phyloP scores from a whole-genome alignment of 768 basidiomycete genomes.

The Leccinum subgranulosum region DNA sequence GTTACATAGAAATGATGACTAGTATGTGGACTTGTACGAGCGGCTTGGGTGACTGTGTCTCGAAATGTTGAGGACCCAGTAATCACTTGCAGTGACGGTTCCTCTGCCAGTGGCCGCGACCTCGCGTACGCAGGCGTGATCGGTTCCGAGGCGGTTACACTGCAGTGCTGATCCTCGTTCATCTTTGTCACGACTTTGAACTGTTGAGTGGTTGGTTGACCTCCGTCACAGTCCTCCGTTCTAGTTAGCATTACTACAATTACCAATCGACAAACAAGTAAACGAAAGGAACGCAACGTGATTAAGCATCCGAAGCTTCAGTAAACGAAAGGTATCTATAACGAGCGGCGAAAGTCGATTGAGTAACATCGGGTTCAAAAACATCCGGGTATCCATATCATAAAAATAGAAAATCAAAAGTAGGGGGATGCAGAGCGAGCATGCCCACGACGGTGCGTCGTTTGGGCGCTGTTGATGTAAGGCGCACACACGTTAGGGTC shows the following conservation, averaged over 20 bases:
- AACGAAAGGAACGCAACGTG: not conserved
- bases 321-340: not conserved
- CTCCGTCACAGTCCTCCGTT: no score
- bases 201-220: no score
- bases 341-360: not conserved
- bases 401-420: not conserved
- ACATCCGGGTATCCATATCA: not conserved
- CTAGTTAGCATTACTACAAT: not conserved
- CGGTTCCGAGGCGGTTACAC: no score
- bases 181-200: no score
- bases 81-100: no score
- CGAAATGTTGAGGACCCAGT: not conserved
- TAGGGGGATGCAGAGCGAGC: not conserved
- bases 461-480: slow-evolving; percentile 33
- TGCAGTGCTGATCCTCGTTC: no score
- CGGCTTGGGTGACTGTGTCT: not conserved
- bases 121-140: no score
- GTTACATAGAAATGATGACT: not conserved
- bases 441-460: not conserved
- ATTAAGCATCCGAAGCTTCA: not conserved
- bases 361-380: not conserved
- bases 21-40: not conserved
- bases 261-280: not conserved
- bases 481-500: slow-evolving; percentile 63
- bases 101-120: no score